These are phyloP conservation scores for Daldinia caldariorum DNA, from an alignment of 495 filamentous ascomycete genomes.

Conservation along the genomic window DNA sequence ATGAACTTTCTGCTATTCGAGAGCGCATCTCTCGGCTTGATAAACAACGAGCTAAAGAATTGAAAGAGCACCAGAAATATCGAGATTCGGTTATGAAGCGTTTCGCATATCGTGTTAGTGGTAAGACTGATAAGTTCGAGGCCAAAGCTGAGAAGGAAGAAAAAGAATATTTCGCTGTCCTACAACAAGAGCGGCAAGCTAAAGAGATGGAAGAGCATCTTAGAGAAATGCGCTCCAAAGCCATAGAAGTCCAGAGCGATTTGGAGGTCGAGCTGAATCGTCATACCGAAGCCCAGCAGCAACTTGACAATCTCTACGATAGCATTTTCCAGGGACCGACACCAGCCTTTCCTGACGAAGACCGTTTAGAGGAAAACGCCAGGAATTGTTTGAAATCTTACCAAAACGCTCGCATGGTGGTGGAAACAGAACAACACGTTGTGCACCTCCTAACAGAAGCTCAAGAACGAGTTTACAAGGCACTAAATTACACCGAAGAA, in stretches of 20 bases:
- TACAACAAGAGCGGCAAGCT: slow-evolving; percentile 52
- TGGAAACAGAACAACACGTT: slow-evolving; percentile 45
- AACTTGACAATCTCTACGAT: slow-evolving; percentile 55
- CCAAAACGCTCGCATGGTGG: slow-evolving; percentile 32
- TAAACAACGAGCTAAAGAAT: slow-evolving; percentile 50
- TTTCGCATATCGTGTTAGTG: slow-evolving; percentile 56
- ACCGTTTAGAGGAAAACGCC: slow-evolving; percentile 48
- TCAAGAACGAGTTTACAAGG: slow-evolving; percentile 35
- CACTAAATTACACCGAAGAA: slow-evolving; percentile 47
- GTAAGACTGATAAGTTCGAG: slow-evolving; percentile 54
- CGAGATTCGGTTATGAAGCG: slow-evolving; percentile 58
- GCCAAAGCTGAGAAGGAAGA: slow-evolving; percentile 59
- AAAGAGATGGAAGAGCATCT: slow-evolving; percentile 50
- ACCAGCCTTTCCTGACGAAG: slow-evolving; percentile 59
- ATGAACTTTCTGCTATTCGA: slow-evolving; percentile 42
- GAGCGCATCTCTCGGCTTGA: slow-evolving; percentile 41
- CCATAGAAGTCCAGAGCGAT: slow-evolving; percentile 36
- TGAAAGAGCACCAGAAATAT: slow-evolving; percentile 59
- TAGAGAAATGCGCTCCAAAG: slow-evolving; percentile 42
- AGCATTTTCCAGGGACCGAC: slow-evolving; percentile 58
- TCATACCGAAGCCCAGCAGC: slow-evolving; percentile 50
- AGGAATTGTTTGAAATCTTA: slow-evolving; percentile 35
- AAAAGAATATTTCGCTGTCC: slow-evolving; percentile 57
- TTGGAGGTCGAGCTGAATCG: slow-evolving; percentile 40
- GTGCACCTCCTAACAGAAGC: slow-evolving; percentile 44